Evolutionary conservation across 2,329 filamentous ascomycete genomes (phyloP).

Genomic region (Fusarium sp.): DNA sequence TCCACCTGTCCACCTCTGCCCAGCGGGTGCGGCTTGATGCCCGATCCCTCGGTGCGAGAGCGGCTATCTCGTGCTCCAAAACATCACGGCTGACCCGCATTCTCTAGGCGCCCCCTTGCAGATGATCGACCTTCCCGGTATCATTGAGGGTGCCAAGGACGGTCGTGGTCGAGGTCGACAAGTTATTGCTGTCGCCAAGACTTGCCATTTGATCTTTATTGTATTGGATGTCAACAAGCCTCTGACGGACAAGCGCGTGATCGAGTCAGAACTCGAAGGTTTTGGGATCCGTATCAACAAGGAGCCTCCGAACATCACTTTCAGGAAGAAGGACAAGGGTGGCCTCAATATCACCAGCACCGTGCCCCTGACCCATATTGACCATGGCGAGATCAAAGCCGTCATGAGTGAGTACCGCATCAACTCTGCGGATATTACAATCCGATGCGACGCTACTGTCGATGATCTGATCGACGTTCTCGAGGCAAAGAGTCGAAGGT

Average conservation of each 20-base stretch:
- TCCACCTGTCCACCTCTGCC: slow-evolving; percentile 9
- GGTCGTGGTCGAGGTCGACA: slow-evolving; percentile 97
- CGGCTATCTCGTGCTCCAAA: slow-evolving; percentile 13
- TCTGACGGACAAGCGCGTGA: slow-evolving; percentile 93
- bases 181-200: slow-evolving; percentile 98
- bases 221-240: slow-evolving; percentile 99
- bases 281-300: slow-evolving; percentile 99
- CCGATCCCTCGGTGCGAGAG: slow-evolving; percentile 22
- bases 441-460: slow-evolving; percentile 96
- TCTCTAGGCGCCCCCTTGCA: slow-evolving; percentile 83
- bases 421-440: slow-evolving; percentile 94
- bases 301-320: slow-evolving; percentile 95
- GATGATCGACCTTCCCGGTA: slow-evolving; percentile 97
- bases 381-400: slow-evolving; percentile 95
- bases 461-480: slow-evolving; percentile 97
- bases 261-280: slow-evolving; percentile 93
- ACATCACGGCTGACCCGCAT: slow-evolving; percentile 34
- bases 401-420: slow-evolving; percentile 98
- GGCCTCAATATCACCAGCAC: slow-evolving; percentile 97
- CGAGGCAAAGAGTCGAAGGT: slow-evolving; percentile 84
- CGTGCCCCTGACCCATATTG: slow-evolving; percentile 89
- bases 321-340: slow-evolving; percentile 99
- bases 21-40: slow-evolving; percentile 28
- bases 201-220: slow-evolving; percentile 98
- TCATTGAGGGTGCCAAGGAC: slow-evolving; percentile 98